Evolutionary conservation across 176 grass and related monocot species (phyloP), one percentile per base, ranked within the genome.

Genomic region (Bothriochloa decipiens): DNA sequence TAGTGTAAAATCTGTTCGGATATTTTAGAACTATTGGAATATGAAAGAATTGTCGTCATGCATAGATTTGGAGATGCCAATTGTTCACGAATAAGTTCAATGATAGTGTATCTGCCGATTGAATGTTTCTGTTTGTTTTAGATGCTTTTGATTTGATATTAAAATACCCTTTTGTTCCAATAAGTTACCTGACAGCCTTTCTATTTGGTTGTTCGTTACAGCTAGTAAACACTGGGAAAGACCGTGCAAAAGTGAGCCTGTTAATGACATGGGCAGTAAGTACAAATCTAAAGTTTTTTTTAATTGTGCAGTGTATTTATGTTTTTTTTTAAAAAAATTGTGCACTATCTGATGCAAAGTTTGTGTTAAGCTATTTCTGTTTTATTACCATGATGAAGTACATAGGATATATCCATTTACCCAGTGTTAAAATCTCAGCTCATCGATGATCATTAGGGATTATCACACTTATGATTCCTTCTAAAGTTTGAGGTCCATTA

Each of bases 221-320:
- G 96, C 77, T 99, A 68, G 96, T 99, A 83, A 99, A 99, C 76
- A 96, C 93, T 65, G 96, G 96, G 75, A 93, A 55, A 78, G 96
- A 99, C 70, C 94, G 96, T 84, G 96, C 96, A 83, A 99, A 99
- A 93, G 96, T 99, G 62, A 99, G 91, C 82, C 81, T 99, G 29
- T 78, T 99, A 80, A 92, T 99, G 93, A 99, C 93, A 37, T 99
- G 96, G 96, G 96, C 96, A 78, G 96, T 99, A 94, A 87, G 91
- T 60, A 68, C 72, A 57, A 47, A 71, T 70, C 70, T 81, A 76
- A 81, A 85, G 10, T 11, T 67, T 28, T 63, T 6, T 63, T 6
- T 57, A 61, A 69, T 6, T 69, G 11, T 50, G 28, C 16, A 68
- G 49, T n/a, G 42, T 67, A 40, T 67, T 68, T 40, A n/a, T 22